Conservation (phyloP, 176 grass and related monocot genomes). For the Phyllostachys edulis region DNA sequence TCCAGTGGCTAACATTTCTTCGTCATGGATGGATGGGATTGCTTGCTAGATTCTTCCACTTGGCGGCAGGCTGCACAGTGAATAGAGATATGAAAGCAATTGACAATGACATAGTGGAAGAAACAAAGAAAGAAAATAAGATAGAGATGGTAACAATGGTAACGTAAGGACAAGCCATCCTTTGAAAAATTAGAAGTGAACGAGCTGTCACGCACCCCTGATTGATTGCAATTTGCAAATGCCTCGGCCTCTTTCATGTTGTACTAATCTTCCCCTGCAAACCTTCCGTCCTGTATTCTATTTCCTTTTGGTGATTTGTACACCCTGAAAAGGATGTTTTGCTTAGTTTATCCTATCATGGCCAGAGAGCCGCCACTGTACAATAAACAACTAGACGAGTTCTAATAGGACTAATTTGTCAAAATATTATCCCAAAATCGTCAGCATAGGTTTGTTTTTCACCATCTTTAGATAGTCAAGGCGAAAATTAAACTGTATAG, state of each 20-base stretch:
- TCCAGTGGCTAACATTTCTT: neutral
- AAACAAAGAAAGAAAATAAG: neutral
- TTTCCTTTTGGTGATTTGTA: slow-evolving; percentile 23
- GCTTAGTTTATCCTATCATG: slow-evolving; percentile 10
- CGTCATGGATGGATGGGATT: neutral
- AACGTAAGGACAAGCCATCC: neutral
- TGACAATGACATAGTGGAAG: neutral
- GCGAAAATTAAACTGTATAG: neutral
- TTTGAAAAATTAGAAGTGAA: slow-evolving; percentile 5
- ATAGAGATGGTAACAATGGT: neutral
- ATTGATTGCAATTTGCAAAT: neutral
- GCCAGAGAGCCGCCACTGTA: neutral
- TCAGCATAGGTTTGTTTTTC: neutral
- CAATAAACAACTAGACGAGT: neutral
- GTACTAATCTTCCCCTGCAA: neutral
- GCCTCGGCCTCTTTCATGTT: neutral
- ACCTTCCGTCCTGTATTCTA: neutral
- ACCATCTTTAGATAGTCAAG: neutral
- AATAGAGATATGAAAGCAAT: neutral
- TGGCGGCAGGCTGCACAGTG: neutral
- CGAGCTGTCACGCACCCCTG: slow-evolving; percentile 29
- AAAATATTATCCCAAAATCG: neutral
- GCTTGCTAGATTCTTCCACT: slow-evolving; percentile 33
- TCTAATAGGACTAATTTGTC: neutral
- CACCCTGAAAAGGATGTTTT: neutral